These are phyloP conservation scores for Tillandsia fasciculata DNA, from an alignment of 176 grass and related monocot species.

Conservation along the genomic window DNA sequence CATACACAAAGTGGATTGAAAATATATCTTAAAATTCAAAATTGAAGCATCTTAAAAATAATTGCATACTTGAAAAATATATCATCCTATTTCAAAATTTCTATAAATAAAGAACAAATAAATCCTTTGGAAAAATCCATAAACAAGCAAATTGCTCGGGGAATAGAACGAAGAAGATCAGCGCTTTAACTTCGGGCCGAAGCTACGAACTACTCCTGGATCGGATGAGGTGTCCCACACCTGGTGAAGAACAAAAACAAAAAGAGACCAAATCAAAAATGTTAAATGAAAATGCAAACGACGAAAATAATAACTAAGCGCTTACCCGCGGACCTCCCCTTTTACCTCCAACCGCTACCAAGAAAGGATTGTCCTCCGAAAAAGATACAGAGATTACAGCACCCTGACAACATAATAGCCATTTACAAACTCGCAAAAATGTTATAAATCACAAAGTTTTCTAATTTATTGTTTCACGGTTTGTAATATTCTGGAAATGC, in stretches of 20 bases:
- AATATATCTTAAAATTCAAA: no score
- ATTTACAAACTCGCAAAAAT: neutral
- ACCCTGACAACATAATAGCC: slow-evolving; percentile 28
- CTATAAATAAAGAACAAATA: no score
- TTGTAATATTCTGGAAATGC: no score
- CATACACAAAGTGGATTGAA: no score
- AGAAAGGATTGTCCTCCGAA: slow-evolving; percentile 50
- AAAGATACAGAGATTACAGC: slow-evolving; percentile 48
- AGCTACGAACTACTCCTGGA: slow-evolving; percentile 25
- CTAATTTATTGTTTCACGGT: no score
- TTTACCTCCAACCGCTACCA: slow-evolving; percentile 52
- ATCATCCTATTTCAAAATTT: no score
- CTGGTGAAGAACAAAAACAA: slow-evolving; percentile 18
- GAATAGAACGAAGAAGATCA: no score
- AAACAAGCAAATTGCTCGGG: no score
- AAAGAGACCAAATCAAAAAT: neutral
- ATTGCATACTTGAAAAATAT: no score
- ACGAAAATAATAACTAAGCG: neutral
- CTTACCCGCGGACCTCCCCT: slow-evolving; percentile 52
- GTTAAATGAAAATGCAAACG: neutral
- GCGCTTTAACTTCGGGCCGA: slow-evolving; percentile 4
- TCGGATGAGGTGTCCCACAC: slow-evolving; percentile 46
- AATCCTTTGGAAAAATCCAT: no score
- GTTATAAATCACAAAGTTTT: no score
- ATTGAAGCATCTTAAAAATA: no score